phyloP scores from a whole-genome alignment of 176 grass and related monocot species.

The Triticum turgidum region DNA sequence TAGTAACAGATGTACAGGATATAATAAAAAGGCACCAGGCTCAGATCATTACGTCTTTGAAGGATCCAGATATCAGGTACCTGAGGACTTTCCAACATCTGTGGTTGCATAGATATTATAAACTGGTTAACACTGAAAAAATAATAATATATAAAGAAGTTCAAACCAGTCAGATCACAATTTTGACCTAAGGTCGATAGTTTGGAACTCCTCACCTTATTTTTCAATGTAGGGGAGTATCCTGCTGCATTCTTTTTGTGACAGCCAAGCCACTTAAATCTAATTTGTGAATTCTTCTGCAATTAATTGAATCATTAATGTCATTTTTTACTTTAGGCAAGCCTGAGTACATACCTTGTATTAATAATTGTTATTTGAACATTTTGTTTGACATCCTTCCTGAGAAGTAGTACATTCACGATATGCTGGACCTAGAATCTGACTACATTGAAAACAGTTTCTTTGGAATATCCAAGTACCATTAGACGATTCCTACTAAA shows the following conservation, averaged over 20 bases:
- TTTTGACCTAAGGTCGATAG: background rate
- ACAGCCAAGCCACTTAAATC: background rate
- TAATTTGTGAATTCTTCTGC: background rate
- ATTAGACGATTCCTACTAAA: background rate
- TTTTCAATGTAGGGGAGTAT: background rate
- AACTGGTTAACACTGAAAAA: background rate
- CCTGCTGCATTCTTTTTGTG: background rate
- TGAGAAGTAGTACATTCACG: background rate
- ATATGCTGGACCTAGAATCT: background rate
- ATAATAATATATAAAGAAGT: background rate
- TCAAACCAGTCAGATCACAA: background rate
- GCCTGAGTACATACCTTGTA: background rate
- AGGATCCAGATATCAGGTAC: constrained; percentile 99
- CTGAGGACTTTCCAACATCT: background rate
- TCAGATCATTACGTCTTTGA: constrained; percentile 98
- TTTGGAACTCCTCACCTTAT: background rate
- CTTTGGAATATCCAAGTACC: background rate
- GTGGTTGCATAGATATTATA: background rate
- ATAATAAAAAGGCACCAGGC: constrained; percentile 99
- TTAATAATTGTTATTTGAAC: background rate
- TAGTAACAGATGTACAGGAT: constrained; percentile 99
- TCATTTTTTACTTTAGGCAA: background rate
- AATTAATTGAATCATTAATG: background rate
- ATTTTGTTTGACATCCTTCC: background rate
- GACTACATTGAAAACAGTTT: background rate